Evolutionary conservation across 1,284 basidiomycete species (phyloP), one percentile per base, ranked within the genome.

Genomic region (Pseudozyma thailandica): DNA sequence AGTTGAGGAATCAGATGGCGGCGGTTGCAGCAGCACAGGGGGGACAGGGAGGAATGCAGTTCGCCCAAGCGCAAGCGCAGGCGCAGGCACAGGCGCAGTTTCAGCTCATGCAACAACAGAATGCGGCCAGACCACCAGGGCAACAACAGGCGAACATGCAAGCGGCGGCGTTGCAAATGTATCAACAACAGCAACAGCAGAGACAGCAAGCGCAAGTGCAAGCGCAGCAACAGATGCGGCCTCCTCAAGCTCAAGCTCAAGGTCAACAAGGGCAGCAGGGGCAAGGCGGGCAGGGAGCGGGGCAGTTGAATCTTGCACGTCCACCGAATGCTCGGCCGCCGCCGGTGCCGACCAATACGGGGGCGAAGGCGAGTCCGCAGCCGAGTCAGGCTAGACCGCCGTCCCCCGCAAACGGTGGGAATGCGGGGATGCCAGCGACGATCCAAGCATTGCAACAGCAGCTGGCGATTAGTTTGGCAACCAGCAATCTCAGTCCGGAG

Each of bases 391-490:
- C 28, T 4, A 38, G 53, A 20, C 52, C 57, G 12, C 35, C 50
- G 2, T 54, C 31, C 8, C 45, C 51, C 31, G 35, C 50, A 15
- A 38, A 21, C 23, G 16, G 15, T 2, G 23, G n/a, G 12, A 41
- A 26, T 21, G 49, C n/a, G 4, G 47, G 55, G 1, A 72, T 75
- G 63, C 77, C 77, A 46, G 66, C 72, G 0, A 76, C 75, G 16
- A 65, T 78, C 28, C 77, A 78, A 43, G 74, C 74, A 10, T 39
- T 78, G 42, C 77, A 78, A 35, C 77, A 78, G 59, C 77, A 78
- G 33, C 50, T 78, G 1, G 74, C 77, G 0, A 74, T 78, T 30
- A 66, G 61, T 23, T 38, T 78, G 13, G 77, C 72, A 1, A 72
- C 72, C 6, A 65, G 60, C 18, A 76, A 78, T 42, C 45, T 78